Percentiles rank a stretch among this genome's conserved stretches.
These are phyloP conservation scores for Phytopythium mirpurense DNA, from an alignment of 352 stramenopile genomes.

Conservation along the genomic window DNA sequence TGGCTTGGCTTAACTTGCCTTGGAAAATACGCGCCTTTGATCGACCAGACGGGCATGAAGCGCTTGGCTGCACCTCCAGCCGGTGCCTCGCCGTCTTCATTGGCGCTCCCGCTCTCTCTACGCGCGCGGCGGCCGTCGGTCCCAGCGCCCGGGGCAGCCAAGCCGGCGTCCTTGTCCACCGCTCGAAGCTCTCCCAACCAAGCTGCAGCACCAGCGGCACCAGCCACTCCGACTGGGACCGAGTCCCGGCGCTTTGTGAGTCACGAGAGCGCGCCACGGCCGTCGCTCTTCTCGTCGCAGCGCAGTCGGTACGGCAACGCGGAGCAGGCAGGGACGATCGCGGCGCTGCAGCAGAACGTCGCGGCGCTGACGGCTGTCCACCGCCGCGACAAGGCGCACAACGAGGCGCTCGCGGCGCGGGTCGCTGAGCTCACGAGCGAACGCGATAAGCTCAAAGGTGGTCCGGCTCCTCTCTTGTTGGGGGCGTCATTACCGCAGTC, in stretches of 20 bases:
- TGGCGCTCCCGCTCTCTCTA: neutral
- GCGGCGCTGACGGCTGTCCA: conserved; percentile 33
- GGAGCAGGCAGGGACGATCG: conserved; percentile 24
- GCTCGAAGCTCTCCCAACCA: conserved; percentile 1
- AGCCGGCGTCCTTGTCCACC: neutral
- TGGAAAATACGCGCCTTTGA: too few species aligned
- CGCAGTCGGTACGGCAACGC: neutral
- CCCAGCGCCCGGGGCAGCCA: neutral
- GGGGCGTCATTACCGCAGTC: too few species aligned
- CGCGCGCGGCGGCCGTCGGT: conserved; percentile 2
- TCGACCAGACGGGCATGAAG: too few species aligned
- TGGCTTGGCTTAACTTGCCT: too few species aligned
- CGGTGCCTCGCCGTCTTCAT: neutral
- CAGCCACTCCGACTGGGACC: too few species aligned
- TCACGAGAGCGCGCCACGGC: neutral
- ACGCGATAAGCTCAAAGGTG: conserved; percentile 37
- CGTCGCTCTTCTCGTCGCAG: conserved; percentile 7
- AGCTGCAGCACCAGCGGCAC: neutral
- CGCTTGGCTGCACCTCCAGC: neutral
- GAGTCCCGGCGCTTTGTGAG: neutral
- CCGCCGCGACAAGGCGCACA: conserved; percentile 40
- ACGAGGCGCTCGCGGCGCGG: conserved; percentile 31
- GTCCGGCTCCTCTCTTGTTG: neutral
- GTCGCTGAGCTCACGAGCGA: conserved; percentile 24
- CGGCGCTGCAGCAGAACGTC: conserved; percentile 45